A percentile compares a stretch with the other conserved stretches of the same genome.
These are phyloP conservation scores for Mycosarcoma mackinlayi DNA, from an alignment of 1,284 basidiomycete genomes.

Conservation along the genomic window DNA sequence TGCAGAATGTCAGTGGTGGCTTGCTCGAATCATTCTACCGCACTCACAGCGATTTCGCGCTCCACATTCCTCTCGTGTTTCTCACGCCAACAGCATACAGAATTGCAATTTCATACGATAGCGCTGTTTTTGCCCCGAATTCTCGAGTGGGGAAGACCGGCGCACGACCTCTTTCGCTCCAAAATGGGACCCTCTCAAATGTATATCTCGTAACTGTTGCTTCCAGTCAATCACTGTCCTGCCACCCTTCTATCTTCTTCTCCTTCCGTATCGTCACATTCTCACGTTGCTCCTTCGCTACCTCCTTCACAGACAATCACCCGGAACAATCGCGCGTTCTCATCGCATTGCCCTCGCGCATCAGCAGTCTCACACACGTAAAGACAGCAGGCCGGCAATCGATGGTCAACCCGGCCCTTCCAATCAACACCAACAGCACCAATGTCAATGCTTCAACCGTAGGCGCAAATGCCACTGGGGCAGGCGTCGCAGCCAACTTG, in stretches of 20 bases:
- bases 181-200: no score
- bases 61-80: conserved; percentile 11
- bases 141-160: no score
- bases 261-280: not conserved
- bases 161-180: no score
- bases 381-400: conserved; percentile 6
- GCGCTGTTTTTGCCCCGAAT: conserved; percentile 6
- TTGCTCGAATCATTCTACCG: not conserved
- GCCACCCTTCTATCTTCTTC: no score
- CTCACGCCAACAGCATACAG: conserved; percentile 1
- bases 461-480: conserved; percentile 5
- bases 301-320: not conserved
- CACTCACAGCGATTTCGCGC: not conserved
- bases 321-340: not conserved
- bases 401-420: conserved; percentile 20
- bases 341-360: no score
- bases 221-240: no score
- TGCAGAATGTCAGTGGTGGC: not conserved
- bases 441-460: conserved; percentile 25
- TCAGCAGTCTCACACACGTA: no score
- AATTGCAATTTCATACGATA: not conserved
- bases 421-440: conserved; percentile 5
- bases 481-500: conserved; percentile 8
- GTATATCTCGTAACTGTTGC: no score
- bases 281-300: not conserved